A percentile compares a stretch with the other conserved stretches of the same genome.
phyloP scores from a whole-genome alignment of 2,329 filamentous ascomycete species.

The Sporothrix inflata region DNA sequence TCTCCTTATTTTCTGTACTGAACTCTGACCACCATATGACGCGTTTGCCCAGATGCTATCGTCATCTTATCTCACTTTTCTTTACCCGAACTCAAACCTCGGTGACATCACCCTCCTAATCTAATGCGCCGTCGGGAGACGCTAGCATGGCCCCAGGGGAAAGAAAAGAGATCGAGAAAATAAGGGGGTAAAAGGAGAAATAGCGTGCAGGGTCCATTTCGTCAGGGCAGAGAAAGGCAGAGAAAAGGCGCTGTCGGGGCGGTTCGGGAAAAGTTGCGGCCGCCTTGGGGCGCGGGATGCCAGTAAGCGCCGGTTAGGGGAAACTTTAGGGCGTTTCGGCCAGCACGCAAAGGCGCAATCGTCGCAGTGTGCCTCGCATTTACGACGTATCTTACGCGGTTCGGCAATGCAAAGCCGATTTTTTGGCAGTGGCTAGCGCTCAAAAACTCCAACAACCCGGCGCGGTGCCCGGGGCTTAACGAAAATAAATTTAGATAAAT shows the following conservation, averaged over 20 bases:
- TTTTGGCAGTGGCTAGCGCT: not conserved
- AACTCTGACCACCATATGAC: too few relatives aligned
- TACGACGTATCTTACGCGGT: too few relatives aligned
- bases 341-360: constrained; percentile 1
- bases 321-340: not conserved
- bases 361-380: not conserved
- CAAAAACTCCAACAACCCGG: not conserved
- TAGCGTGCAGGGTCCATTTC: not conserved
- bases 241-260: not conserved
- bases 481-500: not conserved
- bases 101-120: constrained; percentile 10
- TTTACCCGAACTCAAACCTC: constrained; percentile 12
- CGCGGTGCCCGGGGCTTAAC: not conserved
- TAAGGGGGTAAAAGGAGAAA: too few relatives aligned
- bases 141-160: constrained; percentile 10
- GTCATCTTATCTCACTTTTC: not conserved
- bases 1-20: too few relatives aligned
- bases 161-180: not conserved
- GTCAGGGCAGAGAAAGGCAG: not conserved
- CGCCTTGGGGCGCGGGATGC: not conserved
- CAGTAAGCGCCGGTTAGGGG: not conserved
- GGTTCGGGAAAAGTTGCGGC: constrained; percentile 2
- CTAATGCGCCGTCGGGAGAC: not conserved
- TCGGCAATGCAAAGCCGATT: constrained; percentile 21
- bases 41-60: not conserved